Base-by-base conservation (phyloP, 768 basidiomycete species). In the Suillus sp. region DNA sequence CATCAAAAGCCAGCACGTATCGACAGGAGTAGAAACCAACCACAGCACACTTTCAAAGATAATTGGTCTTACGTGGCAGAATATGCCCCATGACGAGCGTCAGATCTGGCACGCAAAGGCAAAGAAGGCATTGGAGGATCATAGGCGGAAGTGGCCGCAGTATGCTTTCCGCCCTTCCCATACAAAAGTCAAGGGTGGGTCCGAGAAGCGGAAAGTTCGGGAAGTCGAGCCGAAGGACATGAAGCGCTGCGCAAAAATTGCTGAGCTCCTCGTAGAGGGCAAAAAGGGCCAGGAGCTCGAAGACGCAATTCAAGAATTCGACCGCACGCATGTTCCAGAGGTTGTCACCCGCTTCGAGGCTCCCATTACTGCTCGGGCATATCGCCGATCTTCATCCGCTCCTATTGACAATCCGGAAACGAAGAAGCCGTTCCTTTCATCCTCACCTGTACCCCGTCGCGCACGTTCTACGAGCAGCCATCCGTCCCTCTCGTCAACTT, bases 11-110 rank as follows among this genome's bases (percentile, higher is more conserved):
- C 87, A 90, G 68, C 89, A 89, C 68, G 90, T 93, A 66, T 86
- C 90, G 10, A 84, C 88, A 9, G 86, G 83, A 59, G 87, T 92
- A 64, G 91, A 93, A 79, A 90, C 89, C 35, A 92, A 90, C 72
- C 91, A 92, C 77, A 89, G 87, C 68, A 92, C 91, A 4, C 79
- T 93, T 20, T 92, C 90, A 16, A 92, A 91, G 83, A 93, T 92
- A 70, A 90, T 92, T 64, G 91, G 91, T 27, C 78, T 91, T 64
- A 91, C 90, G 37, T 93, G 91, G 92, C 86, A 90, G 75, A 88
- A 84, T 62, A 83, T 93, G 64, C 85, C 90, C 2, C 82, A 87
- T 63, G 84, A 86, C n/a, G 89, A 93, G 72, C 84, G 89, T 11
- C 83, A 89, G 74, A 77, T 89, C 56, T 93, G 92, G 92, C 87